Conservation (phyloP, 768 basidiomycete genomes). For the Tylopilus sp. region DNA sequence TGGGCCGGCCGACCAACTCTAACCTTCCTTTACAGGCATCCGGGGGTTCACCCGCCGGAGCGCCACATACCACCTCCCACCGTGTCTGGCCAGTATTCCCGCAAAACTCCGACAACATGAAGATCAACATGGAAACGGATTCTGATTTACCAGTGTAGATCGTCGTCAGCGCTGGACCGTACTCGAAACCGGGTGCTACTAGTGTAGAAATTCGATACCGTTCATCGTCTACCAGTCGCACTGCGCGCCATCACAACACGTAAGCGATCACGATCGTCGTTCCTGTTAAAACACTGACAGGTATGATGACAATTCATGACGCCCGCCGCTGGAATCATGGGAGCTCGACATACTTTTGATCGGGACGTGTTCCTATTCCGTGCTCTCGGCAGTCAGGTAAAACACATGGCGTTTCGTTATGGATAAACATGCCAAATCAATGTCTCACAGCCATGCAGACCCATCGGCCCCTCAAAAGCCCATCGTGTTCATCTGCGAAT, state of each 20-base stretch:
- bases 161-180: not conserved
- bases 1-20: too few species aligned
- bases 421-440: constrained; percentile 4
- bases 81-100: too few species aligned
- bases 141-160: constrained; percentile 15
- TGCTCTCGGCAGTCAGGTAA: not conserved
- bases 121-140: constrained; percentile 3
- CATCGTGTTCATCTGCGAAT: not conserved
- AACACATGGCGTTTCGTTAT: constrained; percentile 7
- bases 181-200: not conserved
- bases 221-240: not conserved
- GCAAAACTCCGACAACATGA: constrained; percentile 2
- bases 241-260: not conserved
- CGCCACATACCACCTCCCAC: constrained; percentile 1
- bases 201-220: not conserved
- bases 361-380: not conserved
- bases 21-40: not conserved
- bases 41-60: constrained; percentile 13
- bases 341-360: not conserved
- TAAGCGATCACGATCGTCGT: not conserved
- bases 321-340: not conserved
- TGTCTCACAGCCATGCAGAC: not conserved
- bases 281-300: not conserved
- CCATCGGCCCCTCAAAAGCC: not conserved
- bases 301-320: not conserved